These are phyloP conservation scores for Marasmius fiardii DNA, from an alignment of 1,284 basidiomycete species.

Conservation along the genomic window DNA sequence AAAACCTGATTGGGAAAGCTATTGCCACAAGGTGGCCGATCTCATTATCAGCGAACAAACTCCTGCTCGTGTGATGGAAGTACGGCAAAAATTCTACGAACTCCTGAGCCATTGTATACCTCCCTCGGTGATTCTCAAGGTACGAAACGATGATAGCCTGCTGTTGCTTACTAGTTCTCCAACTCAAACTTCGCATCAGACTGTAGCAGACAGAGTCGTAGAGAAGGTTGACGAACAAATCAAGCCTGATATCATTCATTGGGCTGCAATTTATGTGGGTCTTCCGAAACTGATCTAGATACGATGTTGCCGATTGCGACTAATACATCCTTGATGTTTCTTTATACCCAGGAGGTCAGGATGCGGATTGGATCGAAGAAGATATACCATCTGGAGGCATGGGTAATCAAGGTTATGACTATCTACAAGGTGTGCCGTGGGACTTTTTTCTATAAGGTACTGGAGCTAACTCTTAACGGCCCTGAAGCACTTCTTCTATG, in stretches of 20 bases:
- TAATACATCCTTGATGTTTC: neutral
- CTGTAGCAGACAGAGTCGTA: constrained; percentile 83
- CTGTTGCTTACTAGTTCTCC: neutral
- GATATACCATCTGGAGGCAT: constrained; percentile 94
- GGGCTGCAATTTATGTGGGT: constrained; percentile 93
- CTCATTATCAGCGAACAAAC: constrained; percentile 90
- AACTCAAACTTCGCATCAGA: constrained; percentile 44
- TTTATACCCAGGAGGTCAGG: constrained; percentile 68
- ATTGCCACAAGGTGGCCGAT: constrained; percentile 92
- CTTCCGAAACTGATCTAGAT: neutral
- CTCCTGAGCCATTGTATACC: constrained; percentile 97
- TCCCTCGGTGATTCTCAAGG: constrained; percentile 89
- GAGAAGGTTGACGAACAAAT: constrained; percentile 85
- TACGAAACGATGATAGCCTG: constrained; percentile 28
- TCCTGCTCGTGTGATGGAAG: constrained; percentile 89
- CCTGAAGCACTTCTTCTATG: constrained; percentile 45
- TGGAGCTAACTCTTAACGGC: constrained; percentile 1
- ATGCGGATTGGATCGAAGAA: constrained; percentile 92
- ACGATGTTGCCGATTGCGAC: neutral
- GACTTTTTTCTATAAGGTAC: constrained; percentile 5
- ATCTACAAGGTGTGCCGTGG: constrained; percentile 49
- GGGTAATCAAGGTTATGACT: constrained; percentile 85
- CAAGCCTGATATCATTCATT: constrained; percentile 91
- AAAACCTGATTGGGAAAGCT: constrained; percentile 99
- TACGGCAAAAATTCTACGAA: constrained; percentile 93